Evolutionary conservation across 1,284 basidiomycete genomes (phyloP), one percentile per base, ranked within the genome.

Genomic region (Neotropicomus parvogracilis): DNA sequence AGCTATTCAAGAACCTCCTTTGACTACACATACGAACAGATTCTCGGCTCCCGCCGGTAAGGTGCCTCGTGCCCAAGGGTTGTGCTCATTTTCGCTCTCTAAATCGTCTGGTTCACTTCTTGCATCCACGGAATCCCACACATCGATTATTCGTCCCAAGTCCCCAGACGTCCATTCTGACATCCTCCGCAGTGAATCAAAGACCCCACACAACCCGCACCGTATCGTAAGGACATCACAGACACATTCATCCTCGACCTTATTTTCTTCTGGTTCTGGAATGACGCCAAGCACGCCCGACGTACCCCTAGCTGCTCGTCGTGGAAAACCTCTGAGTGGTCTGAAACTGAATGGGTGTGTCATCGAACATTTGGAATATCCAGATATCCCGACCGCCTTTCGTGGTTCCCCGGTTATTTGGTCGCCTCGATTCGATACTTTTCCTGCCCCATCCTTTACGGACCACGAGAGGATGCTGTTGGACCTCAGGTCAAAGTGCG

Each of bases 381-480:
- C 83, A 29, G 71, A 71, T 44, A 79, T 84, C 36, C 83, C 83
- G 14, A 79, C 79, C 17, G 77, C 81, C 12, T 83, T 84, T 64
- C 63, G 76, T 16, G 79, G 81, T 4, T 75, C 79, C n/a, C 72
- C 78, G 3, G 70, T 73, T 14, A 54, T 66, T 32, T 71, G 77
- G 56, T 70, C 69, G n/a, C 70, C 77, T 11, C 59, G 64, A 32
- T 70, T 72, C 45, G 70, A 75, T 33, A 57, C 62, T 32, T 36
- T 48, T 13, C 35, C 40, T 31, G 32, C 14, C 14, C 60, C 60
- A 27, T 61, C 63, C 40, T 64, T 69, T 37, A 69, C 78, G 57
- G 70, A 73, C 29, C 68, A 84, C 24, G 65, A 73, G 44, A 74
- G 75, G 31, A 85, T 85, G 81, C 72, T 84, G 19, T 66, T 63